Evolutionary conservation across 805 yeast species (phyloP).

Genomic region (Zygoascus biomembranicola): DNA sequence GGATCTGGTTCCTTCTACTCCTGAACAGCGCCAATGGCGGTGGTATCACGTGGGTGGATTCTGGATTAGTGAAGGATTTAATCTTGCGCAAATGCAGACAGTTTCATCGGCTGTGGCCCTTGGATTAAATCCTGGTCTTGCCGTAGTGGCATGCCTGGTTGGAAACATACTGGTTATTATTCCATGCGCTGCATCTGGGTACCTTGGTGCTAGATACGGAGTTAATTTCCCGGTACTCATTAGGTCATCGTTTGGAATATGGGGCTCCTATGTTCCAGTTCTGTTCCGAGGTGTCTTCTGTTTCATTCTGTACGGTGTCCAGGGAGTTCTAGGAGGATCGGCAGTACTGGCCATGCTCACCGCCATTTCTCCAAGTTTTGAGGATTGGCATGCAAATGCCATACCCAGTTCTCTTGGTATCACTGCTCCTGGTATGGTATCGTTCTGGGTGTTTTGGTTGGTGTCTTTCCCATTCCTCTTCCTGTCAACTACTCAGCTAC

Average conservation of each 20-base stretch:
- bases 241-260: constrained; percentile 9
- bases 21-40: constrained; percentile 11
- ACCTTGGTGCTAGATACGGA: constrained; percentile 6
- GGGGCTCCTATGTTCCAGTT: constrained; percentile 14
- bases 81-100: constrained; percentile 10
- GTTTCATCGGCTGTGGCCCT: constrained; percentile 12
- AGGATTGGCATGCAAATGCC: constrained; percentile 26
- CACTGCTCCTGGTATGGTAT: constrained; percentile 34
- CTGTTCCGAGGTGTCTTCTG: constrained; percentile 14
- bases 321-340: constrained; percentile 13
- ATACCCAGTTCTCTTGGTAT: constrained; percentile 26
- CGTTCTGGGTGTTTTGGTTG: constrained; percentile 39
- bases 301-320: constrained; percentile 15
- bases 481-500: constrained; percentile 38
- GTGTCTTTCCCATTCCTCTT: constrained; percentile 38
- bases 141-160: constrained; percentile 10
- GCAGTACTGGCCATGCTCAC: constrained; percentile 32
- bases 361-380: constrained; percentile 36
- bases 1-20: constrained; percentile 11
- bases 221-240: constrained; percentile 12
- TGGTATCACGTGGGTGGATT: constrained; percentile 14
- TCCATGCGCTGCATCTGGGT: constrained; percentile 9
- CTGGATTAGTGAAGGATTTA: constrained; percentile 12
- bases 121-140: constrained; percentile 12
- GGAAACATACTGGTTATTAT: constrained; percentile 10